phyloP scores from a whole-genome alignment of 305 asterid genomes.

The Ilex paraguariensis region DNA sequence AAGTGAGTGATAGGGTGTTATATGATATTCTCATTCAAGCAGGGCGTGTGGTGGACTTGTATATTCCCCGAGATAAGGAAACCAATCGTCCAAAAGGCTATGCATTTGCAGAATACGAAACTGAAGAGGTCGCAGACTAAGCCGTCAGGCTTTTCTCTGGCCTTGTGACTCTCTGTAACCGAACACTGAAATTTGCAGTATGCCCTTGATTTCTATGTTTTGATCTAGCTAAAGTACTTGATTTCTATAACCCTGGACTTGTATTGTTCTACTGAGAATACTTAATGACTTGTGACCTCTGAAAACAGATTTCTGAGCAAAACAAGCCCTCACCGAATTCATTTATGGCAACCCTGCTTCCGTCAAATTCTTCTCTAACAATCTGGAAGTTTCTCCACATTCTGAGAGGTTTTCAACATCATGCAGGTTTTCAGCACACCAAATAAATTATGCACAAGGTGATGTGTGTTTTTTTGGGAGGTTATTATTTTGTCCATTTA shows the following conservation, averaged over 20 bases:
- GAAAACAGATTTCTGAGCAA: conserved; percentile 75
- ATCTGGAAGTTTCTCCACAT: conserved; percentile 38
- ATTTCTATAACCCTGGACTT: neutral
- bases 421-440: conserved; percentile 47
- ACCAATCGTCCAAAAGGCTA: conserved; percentile 76
- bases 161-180: conserved; percentile 65
- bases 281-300: conserved; percentile 19
- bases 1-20: conserved; percentile 75
- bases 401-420: conserved; percentile 37
- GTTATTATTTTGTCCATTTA: conserved; percentile 8
- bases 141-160: conserved; percentile 95
- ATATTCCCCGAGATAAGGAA: conserved; percentile 86
- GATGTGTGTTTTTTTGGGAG: conserved; percentile 22
- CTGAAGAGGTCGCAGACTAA: conserved; percentile 79
- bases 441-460: conserved; percentile 48
- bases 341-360: conserved; percentile 23
- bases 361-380: conserved; percentile 34
- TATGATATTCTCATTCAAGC: conserved; percentile 97
- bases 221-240: conserved; percentile 4
- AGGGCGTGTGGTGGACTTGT: conserved; percentile 69
- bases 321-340: conserved; percentile 52
- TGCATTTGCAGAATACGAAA: conserved; percentile 87
- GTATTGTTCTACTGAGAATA: conserved; percentile 6
- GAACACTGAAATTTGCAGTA: conserved; percentile 79
- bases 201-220: conserved; percentile 9